Conservation (phyloP, 1,284 basidiomycete genomes). For the Ustilago vetiveriae region DNA sequence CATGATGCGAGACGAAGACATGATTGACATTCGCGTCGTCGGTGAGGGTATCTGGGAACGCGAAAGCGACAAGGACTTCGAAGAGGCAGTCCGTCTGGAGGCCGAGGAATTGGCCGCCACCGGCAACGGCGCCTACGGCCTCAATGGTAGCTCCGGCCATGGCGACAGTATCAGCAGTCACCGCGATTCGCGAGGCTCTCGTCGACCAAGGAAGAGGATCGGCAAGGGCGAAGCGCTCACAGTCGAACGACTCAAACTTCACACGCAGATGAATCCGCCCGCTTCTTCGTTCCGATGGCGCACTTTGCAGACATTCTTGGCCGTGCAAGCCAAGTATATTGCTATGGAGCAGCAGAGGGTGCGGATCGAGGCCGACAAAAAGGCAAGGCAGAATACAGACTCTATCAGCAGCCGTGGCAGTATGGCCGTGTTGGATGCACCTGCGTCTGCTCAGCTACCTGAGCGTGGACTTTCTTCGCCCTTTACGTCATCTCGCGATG, state of each 20-base stretch:
- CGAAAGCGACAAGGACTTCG: slow-evolving; percentile 82
- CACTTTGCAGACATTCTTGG: slow-evolving; percentile 70
- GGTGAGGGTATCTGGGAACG: slow-evolving; percentile 89
- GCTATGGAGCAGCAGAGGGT: slow-evolving; percentile 67
- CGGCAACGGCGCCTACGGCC: slow-evolving; percentile 1
- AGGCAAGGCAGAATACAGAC: slow-evolving; percentile 13
- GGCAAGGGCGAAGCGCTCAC: slow-evolving; percentile 67
- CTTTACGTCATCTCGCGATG: slow-evolving; percentile 34
- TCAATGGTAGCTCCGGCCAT: slow-evolving; percentile 18
- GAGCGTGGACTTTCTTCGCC: slow-evolving; percentile 28
- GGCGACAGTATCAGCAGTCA: slow-evolving; percentile 37
- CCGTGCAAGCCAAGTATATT: slow-evolving; percentile 70
- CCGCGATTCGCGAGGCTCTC: slow-evolving; percentile 29
- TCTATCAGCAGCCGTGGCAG: slow-evolving; percentile 34
- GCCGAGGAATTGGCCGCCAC: slow-evolving; percentile 52
- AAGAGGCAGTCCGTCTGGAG: slow-evolving; percentile 81
- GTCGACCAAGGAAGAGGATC: slow-evolving; percentile 72
- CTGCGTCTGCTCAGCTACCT: slow-evolving; percentile 10
- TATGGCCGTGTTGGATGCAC: slow-evolving; percentile 14
- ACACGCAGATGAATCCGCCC: slow-evolving; percentile 77
- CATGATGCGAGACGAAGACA: slow-evolving; percentile 98
- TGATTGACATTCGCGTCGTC: slow-evolving; percentile 92
- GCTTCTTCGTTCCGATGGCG: slow-evolving; percentile 71
- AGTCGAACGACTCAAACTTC: slow-evolving; percentile 76
- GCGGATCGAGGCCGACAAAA: slow-evolving; percentile 37